These are phyloP conservation scores for Ophiognomonia clavigignenti-juglandacearum DNA, from an alignment of 2,329 filamentous ascomycete species.

Conservation along the genomic window DNA sequence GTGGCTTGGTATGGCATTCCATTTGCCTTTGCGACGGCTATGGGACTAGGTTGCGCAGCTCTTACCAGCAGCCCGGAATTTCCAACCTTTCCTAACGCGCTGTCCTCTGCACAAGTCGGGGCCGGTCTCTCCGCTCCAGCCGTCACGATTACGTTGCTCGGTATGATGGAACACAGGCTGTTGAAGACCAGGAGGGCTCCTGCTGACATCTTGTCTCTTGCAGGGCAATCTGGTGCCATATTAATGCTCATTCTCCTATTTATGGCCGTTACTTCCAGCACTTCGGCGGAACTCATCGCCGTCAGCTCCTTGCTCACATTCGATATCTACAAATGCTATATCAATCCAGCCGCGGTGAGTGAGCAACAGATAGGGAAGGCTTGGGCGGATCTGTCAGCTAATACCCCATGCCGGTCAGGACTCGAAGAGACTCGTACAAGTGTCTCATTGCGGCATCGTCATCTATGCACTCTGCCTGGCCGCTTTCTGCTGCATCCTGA, in stretches of 20 bases:
- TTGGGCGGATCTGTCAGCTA: no score
- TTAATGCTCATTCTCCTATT: constrained; percentile 36
- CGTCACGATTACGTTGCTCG: constrained; percentile 30
- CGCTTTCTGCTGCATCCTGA: constrained; percentile 30
- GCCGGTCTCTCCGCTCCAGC: constrained; percentile 28
- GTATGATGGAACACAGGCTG: no score
- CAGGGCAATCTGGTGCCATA: constrained; percentile 28
- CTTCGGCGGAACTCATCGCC: constrained; percentile 38
- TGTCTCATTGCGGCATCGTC: constrained; percentile 29
- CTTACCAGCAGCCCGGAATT: constrained; percentile 22
- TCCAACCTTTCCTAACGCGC: constrained; percentile 27
- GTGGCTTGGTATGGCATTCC: constrained; percentile 34
- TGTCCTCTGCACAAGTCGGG: constrained; percentile 25
- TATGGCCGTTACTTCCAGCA: constrained; percentile 41
- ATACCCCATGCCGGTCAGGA: no score
- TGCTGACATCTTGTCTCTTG: no score
- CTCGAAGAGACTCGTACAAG: no score
- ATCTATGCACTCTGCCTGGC: constrained; percentile 28
- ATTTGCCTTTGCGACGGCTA: constrained; percentile 30
- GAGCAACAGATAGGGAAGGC: constrained; percentile 25
- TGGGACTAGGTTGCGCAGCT: constrained; percentile 30
- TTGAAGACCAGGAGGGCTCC: no score
- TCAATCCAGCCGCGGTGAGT: constrained; percentile 27
- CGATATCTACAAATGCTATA: constrained; percentile 35
- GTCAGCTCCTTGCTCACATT: constrained; percentile 33